Conservation (phyloP, 176 grass and related monocot genomes). For the Paspalum notatum region DNA sequence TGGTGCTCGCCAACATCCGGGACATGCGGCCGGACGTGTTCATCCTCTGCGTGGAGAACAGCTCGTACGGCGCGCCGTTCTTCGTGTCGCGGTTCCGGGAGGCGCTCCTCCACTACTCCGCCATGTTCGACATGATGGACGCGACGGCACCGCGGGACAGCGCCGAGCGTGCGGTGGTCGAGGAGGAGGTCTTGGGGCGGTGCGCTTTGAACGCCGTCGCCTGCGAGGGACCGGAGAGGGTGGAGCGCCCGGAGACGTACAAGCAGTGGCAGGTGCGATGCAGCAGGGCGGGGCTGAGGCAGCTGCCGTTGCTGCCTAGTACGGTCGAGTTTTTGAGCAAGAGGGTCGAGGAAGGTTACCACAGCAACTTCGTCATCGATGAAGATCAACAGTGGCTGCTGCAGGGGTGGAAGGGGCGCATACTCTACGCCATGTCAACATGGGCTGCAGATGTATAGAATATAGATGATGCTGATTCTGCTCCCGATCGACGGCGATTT, state of each 20-base stretch:
- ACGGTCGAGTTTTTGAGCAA: neutral
- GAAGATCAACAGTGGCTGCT: constrained; percentile 43
- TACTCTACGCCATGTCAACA: constrained; percentile 34
- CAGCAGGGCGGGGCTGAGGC: constrained; percentile 31
- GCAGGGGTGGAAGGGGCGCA: constrained; percentile 47
- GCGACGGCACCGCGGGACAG: constrained; percentile 30
- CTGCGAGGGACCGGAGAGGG: constrained; percentile 42
- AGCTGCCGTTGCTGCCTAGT: constrained; percentile 12
- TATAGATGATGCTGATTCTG: too few species aligned
- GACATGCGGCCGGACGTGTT: constrained; percentile 40
- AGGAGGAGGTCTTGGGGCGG: constrained; percentile 11
- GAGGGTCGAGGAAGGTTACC: constrained; percentile 26
- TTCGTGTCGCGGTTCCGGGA: constrained; percentile 49
- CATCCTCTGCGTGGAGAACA: constrained; percentile 17
- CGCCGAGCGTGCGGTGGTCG: constrained; percentile 17
- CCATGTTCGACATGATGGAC: constrained; percentile 42
- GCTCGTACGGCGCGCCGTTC: constrained; percentile 32
- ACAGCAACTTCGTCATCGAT: constrained; percentile 46
- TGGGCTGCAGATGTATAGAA: constrained; percentile 37
- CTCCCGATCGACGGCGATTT: too few species aligned
- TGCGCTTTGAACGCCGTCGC: constrained; percentile 42
- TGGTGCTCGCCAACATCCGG: constrained; percentile 37
- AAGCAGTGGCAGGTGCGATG: constrained; percentile 40
- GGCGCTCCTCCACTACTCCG: constrained; percentile 32
- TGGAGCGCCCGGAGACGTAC: constrained; percentile 49